phyloP scores from a whole-genome alignment of 1,284 basidiomycete genomes.

The Moesziomyces antarcticus region DNA sequence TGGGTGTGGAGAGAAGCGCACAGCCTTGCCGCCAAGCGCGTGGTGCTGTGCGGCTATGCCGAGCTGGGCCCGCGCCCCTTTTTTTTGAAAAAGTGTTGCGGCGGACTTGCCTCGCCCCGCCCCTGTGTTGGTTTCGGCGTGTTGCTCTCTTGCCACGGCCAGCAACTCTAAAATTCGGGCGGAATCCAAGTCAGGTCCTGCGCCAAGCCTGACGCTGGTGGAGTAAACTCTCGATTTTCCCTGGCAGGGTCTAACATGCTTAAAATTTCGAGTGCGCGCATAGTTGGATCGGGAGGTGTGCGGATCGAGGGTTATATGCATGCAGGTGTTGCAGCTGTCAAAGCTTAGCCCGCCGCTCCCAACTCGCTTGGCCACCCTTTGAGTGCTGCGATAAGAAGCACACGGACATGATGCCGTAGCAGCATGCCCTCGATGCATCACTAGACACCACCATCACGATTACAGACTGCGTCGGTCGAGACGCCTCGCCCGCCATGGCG shows the following conservation, averaged over 20 bases:
- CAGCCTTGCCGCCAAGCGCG: not conserved
- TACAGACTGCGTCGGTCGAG: not conserved
- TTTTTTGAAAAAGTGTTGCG: not conserved
- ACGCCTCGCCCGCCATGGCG: not conserved
- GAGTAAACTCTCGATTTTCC: no score
- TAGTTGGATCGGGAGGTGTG: no score
- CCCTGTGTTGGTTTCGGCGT: slow-evolving; percentile 16
- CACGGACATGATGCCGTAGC: not conserved
- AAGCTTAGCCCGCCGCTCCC: not conserved
- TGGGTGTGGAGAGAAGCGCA: not conserved
- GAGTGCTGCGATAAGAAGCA: not conserved
- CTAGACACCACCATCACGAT: not conserved
- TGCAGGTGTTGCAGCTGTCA: slow-evolving; percentile 12
- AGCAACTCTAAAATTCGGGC: not conserved
- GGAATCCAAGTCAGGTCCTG: not conserved
- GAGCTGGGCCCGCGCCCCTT: not conserved
- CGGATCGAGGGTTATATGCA: not conserved
- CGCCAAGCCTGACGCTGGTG: not conserved
- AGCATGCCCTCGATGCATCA: no score
- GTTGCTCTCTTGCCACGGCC: slow-evolving; percentile 1
- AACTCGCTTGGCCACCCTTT: not conserved
- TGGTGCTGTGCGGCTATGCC: not conserved
- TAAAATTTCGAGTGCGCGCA: not conserved
- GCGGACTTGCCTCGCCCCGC: not conserved
- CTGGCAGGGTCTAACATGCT: slow-evolving; percentile 1